Conservation (phyloP, 768 basidiomycete genomes). For the Tylopilus balloui region DNA sequence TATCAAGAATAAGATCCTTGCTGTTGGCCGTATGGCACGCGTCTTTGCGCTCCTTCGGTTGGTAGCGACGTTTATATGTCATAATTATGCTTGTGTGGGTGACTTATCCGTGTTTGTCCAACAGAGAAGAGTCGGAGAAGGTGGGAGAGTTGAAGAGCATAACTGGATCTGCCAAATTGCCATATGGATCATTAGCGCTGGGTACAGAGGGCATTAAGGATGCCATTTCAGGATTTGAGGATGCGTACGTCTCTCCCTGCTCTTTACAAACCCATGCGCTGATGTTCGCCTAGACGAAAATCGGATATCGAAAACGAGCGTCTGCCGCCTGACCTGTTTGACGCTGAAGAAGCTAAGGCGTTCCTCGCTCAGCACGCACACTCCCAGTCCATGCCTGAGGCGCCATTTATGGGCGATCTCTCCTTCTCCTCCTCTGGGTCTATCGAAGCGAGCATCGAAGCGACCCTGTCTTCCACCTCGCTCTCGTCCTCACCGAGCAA, state of each 20-base stretch:
- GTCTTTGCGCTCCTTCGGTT: slow-evolving; percentile 95
- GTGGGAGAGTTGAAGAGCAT: slow-evolving; percentile 96
- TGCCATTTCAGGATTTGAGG: slow-evolving; percentile 88
- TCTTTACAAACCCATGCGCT: neutral
- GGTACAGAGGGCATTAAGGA: slow-evolving; percentile 95
- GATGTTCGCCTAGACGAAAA: slow-evolving; percentile 61
- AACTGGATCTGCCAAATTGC: slow-evolving; percentile 69
- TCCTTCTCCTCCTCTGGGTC: slow-evolving; percentile 44
- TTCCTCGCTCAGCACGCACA: slow-evolving; percentile 40
- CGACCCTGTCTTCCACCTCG: slow-evolving; percentile 19
- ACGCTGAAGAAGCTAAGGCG: slow-evolving; percentile 67
- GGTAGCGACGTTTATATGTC: slow-evolving; percentile 26
- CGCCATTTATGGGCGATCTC: slow-evolving; percentile 43
- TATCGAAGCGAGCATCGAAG: slow-evolving; percentile 39
- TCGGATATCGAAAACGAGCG: slow-evolving; percentile 99
- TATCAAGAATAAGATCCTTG: slow-evolving; percentile 98
- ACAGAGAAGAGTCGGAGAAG: slow-evolving; percentile 94
- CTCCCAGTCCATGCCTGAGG: slow-evolving; percentile 44
- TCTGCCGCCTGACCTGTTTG: slow-evolving; percentile 92
- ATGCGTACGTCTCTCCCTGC: slow-evolving; percentile 65
- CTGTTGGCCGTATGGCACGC: slow-evolving; percentile 92
- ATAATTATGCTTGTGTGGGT: neutral
- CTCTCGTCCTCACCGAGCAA: slow-evolving; percentile 24
- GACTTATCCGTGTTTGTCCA: neutral
- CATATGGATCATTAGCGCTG: slow-evolving; percentile 78